Conservation (phyloP, 768 basidiomycete genomes). For the Leccinum variicolor region DNA sequence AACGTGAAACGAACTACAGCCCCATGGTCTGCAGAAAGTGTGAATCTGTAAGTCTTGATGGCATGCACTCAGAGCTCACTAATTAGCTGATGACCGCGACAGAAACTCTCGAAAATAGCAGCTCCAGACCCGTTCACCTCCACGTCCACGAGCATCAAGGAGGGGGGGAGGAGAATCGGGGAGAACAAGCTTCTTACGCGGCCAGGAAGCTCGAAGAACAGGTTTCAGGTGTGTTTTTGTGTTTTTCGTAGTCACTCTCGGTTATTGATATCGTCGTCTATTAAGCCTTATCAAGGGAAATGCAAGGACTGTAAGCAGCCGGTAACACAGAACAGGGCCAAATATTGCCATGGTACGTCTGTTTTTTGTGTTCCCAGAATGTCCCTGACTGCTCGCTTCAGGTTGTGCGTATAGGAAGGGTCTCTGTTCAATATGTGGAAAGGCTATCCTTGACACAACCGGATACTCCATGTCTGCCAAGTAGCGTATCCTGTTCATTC, state of each 20-base stretch:
- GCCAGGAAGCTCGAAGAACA: constrained; percentile 69
- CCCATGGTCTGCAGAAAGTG: constrained; percentile 88
- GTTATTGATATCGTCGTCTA: neutral
- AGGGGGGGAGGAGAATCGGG: constrained; percentile 74
- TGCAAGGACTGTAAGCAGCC: constrained; percentile 87
- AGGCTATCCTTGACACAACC: constrained; percentile 78
- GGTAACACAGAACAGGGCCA: constrained; percentile 81
- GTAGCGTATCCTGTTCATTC: constrained; percentile 29
- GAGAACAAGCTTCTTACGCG: constrained; percentile 80
- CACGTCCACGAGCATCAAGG: constrained; percentile 71
- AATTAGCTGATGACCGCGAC: constrained; percentile 1
- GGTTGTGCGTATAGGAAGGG: constrained; percentile 90
- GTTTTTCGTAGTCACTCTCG: constrained; percentile 9
- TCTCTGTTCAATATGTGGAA: constrained; percentile 83
- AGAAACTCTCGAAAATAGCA: constrained; percentile 91
- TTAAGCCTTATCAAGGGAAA: constrained; percentile 78
- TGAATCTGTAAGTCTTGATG: constrained; percentile 51
- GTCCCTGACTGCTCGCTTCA: constrained; percentile 27
- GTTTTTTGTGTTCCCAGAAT: constrained; percentile 2
- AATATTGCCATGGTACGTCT: constrained; percentile 80
- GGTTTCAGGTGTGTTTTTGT: constrained; percentile 59
- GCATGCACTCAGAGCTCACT: constrained; percentile 10
- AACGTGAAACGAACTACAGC: constrained; percentile 5
- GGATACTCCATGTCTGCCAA: constrained; percentile 86
- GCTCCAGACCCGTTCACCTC: constrained; percentile 85